phyloP scores from a whole-genome alignment of 78 protist species.

The Dictyostelium discoideum region dicty_2.7 NC_007088.5:8056001-8056500 shows the following conservation, averaged over 20 bases:
- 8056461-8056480: constrained; percentile 52
- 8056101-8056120: neutral
- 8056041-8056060: neutral
- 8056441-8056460: constrained; percentile 12
- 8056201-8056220: constrained; percentile 24
- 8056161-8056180: neutral
- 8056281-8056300: constrained; percentile 38
- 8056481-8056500: constrained; percentile 40
- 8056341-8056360: neutral
- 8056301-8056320: constrained; percentile 39
- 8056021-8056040: neutral
- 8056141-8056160: neutral
- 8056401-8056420: neutral
- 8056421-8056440: constrained; percentile 19
- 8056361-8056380: constrained; percentile 7
- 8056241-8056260: constrained; percentile 53
- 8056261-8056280: constrained; percentile 11
- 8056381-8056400: constrained; percentile 12
- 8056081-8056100: neutral
- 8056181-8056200: neutral
- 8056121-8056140: neutral
- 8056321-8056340: constrained; percentile 13
- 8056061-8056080: neutral
- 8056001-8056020: neutral
- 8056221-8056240: constrained; percentile 8